phyloP scores from a whole-genome alignment of 768 basidiomycete species.

The Boletus insuetus region DNA sequence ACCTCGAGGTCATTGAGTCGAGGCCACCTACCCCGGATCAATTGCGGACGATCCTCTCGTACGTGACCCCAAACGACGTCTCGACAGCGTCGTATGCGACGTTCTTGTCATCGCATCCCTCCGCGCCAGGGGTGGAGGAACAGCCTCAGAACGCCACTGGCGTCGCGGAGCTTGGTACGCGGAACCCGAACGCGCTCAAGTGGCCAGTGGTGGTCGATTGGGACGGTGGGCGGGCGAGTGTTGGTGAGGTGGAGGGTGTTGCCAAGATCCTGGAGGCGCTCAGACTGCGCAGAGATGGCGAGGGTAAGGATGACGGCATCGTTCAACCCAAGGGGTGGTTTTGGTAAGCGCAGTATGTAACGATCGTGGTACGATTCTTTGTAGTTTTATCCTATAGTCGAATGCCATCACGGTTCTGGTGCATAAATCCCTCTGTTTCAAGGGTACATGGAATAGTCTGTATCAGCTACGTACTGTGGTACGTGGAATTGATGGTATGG shows the following conservation, averaged over 20 bases:
- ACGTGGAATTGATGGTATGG: neutral
- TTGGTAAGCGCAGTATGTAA: conserved; percentile 24
- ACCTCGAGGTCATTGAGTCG: conserved; percentile 69
- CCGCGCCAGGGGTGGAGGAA: conserved; percentile 35
- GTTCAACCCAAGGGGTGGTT: conserved; percentile 58
- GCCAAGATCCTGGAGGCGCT: conserved; percentile 61
- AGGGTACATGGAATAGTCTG: no score
- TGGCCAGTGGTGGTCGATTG: conserved; percentile 85
- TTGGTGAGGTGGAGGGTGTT: conserved; percentile 73
- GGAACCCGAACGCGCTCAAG: conserved; percentile 60
- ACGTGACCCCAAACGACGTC: conserved; percentile 38
- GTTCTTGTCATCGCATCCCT: conserved; percentile 65
- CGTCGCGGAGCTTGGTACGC: conserved; percentile 48
- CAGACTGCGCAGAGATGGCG: conserved; percentile 66
- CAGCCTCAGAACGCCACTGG: conserved; percentile 41
- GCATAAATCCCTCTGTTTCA: no score
- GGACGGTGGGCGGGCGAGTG: conserved; percentile 58
- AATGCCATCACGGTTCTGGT: no score
- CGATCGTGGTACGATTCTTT: no score
- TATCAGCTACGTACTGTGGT: no score
- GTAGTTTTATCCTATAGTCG: no score
- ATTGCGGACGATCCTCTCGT: conserved; percentile 62
- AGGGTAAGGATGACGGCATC: conserved; percentile 42
- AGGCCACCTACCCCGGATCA: conserved; percentile 66
- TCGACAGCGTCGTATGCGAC: conserved; percentile 31